phyloP scores from a whole-genome alignment of 371 early-diverging fungal species.

The Mucor velutinosus region DNA sequence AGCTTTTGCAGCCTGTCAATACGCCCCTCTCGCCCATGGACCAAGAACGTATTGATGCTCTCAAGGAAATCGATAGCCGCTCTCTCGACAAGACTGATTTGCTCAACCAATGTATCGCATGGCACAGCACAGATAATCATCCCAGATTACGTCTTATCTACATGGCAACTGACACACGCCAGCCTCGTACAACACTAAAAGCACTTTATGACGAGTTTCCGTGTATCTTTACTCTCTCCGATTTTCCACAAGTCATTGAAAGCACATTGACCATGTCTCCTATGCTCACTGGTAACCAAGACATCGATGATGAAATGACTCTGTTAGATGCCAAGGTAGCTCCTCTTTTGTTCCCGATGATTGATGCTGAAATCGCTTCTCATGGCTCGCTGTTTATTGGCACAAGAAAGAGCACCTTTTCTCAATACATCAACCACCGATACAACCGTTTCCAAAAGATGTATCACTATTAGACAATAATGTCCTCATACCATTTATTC shows the following conservation, averaged over 20 bases:
- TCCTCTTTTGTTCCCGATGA: conserved; percentile 38
- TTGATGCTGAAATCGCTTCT: conserved; percentile 53
- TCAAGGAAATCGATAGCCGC: not conserved
- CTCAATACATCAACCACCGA: conserved; percentile 42
- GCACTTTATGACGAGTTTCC: conserved; percentile 47
- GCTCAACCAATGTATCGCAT: conserved; percentile 14
- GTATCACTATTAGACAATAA: conserved; percentile 13
- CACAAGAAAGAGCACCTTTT: conserved; percentile 50
- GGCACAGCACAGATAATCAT: conserved; percentile 14
- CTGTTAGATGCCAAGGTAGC: conserved; percentile 11
- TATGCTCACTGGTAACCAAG: conserved; percentile 20
- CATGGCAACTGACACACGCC: conserved; percentile 59
- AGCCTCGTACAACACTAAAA: conserved; percentile 45
- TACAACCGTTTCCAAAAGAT: conserved; percentile 26
- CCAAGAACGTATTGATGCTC: not conserved
- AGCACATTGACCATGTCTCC: conserved; percentile 23
- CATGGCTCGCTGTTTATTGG: conserved; percentile 42
- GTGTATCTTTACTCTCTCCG: conserved; percentile 56
- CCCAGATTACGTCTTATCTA: conserved; percentile 47
- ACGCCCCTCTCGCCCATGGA: not conserved
- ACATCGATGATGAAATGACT: conserved; percentile 14
- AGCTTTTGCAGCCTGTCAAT: not conserved
- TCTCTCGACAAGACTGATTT: not conserved
- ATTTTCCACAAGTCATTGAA: conserved; percentile 44
- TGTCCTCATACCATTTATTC: not conserved